Evolutionary conservation across 2,329 filamentous ascomycete genomes (phyloP).

Genomic region (Pezicula rhizophila): DNA sequence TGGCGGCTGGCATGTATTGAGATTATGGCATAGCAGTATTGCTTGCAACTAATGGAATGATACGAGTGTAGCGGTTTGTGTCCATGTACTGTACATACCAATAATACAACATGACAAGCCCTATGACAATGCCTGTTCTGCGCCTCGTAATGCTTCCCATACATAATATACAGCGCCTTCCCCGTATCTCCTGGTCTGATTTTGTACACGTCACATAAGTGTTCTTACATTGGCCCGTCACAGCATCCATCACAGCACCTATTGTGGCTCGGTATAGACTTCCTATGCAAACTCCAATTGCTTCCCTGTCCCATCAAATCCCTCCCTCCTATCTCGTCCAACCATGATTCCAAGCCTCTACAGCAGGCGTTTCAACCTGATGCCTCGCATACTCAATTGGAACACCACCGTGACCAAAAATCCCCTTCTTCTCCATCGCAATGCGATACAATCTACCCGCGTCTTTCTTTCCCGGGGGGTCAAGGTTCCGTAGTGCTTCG

Average conservation of each 20-base stretch:
- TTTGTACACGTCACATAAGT: not conserved
- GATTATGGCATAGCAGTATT: conserved; percentile 7
- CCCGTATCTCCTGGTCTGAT: not conserved
- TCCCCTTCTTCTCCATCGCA: conserved; percentile 84
- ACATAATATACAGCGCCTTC: not conserved
- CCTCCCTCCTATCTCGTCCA: conserved; percentile 60
- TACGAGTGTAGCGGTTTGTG: not conserved
- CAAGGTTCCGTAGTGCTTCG: conserved; percentile 67
- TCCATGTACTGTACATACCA: too few relatives aligned
- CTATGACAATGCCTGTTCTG: too few relatives aligned
- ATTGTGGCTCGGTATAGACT: too few relatives aligned
- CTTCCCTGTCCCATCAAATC: not conserved
- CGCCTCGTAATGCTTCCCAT: not conserved
- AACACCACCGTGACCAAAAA: conserved; percentile 66
- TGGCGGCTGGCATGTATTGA: not conserved
- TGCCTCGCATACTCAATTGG: conserved; percentile 87
- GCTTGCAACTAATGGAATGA: conserved; percentile 2
- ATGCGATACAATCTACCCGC: conserved; percentile 75
- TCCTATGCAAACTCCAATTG: not conserved
- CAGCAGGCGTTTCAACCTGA: conserved; percentile 76
- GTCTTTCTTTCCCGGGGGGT: conserved; percentile 49
- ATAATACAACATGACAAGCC: too few relatives aligned
- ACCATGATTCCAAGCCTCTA: conserved; percentile 82
- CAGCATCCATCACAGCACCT: too few relatives aligned
- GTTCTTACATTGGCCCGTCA: too few relatives aligned